Evolutionary conservation across 208 protist genomes (phyloP).

Genomic region (Wallacemonas sp.): DNA sequence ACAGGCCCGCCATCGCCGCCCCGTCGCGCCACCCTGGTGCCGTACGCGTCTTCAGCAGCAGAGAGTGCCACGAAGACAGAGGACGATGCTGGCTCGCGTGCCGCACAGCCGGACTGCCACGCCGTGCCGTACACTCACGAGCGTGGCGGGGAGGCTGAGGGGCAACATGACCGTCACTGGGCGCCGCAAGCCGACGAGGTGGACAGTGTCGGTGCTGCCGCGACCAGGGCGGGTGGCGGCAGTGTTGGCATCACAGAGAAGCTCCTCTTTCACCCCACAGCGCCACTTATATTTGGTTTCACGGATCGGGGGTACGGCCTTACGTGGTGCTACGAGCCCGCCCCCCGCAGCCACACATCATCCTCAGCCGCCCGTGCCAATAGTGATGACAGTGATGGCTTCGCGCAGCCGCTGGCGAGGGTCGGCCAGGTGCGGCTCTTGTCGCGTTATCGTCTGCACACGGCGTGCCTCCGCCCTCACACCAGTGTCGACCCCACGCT

Average conservation of each 20-base stretch:
- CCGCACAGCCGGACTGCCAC: too few species aligned
- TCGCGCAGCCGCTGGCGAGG: not conserved
- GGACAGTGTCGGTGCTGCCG: too few species aligned
- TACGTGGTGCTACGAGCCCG: slow-evolving; percentile 52
- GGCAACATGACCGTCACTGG: too few species aligned
- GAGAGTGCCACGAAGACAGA: too few species aligned
- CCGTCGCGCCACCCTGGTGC: too few species aligned
- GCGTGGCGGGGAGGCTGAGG: too few species aligned
- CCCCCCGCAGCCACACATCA: not conserved
- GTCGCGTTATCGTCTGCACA: slow-evolving; percentile 9
- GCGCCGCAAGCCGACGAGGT: too few species aligned
- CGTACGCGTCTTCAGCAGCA: too few species aligned
- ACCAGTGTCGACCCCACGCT: slow-evolving; percentile 9
- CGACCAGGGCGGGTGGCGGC: too few species aligned
- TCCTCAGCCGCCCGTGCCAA: slow-evolving; percentile 6
- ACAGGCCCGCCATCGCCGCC: too few species aligned
- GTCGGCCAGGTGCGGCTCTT: slow-evolving; percentile 9
- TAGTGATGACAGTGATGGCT: not conserved
- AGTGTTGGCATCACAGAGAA: slow-evolving; percentile 10
- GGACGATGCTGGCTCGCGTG: too few species aligned
- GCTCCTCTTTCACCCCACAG: slow-evolving; percentile 61
- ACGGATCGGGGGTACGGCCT: slow-evolving; percentile 59
- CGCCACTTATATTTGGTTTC: slow-evolving; percentile 46
- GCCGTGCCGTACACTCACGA: too few species aligned
- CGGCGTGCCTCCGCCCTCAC: slow-evolving; percentile 29